A percentile compares a stretch with the other conserved stretches of the same genome.
phyloP scores from a whole-genome alignment of 2,329 filamentous ascomycete genomes.

The Aplosporella prunicola region DNA sequence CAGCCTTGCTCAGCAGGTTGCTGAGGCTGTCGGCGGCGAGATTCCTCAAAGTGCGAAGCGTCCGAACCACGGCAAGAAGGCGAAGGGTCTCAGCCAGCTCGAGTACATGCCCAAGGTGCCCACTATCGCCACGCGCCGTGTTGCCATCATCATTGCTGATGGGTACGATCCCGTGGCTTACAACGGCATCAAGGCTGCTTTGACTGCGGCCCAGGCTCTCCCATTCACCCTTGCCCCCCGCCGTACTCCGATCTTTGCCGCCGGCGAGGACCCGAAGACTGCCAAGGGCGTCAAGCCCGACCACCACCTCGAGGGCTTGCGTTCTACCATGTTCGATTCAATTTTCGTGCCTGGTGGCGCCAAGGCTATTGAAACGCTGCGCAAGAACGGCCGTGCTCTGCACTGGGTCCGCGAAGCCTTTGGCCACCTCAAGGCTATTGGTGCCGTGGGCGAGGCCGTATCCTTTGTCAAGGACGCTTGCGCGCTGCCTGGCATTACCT shows the following conservation, averaged over 20 bases:
- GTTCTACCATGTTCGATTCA: slow-evolving; percentile 73
- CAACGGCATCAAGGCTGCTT: slow-evolving; percentile 52
- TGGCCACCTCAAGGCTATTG: slow-evolving; percentile 71
- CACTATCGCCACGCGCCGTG: slow-evolving; percentile 59
- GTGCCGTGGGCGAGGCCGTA: slow-evolving; percentile 63
- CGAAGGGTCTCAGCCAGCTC: slow-evolving; percentile 59
- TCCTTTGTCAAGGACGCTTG: slow-evolving; percentile 47
- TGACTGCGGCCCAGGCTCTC: slow-evolving; percentile 54
- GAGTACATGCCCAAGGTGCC: slow-evolving; percentile 55
- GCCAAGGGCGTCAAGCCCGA: slow-evolving; percentile 54
- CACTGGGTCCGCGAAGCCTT: slow-evolving; percentile 76
- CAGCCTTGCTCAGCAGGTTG: slow-evolving; percentile 57
- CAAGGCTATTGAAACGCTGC: slow-evolving; percentile 52
- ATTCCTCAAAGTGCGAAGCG: slow-evolving; percentile 44
- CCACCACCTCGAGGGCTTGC: slow-evolving; percentile 71
- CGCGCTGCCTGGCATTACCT: slow-evolving; percentile 38
- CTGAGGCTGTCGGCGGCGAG: slow-evolving; percentile 58
- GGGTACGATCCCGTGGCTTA: slow-evolving; percentile 63
- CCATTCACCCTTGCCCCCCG: slow-evolving; percentile 64
- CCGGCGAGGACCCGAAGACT: slow-evolving; percentile 44
- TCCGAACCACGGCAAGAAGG: slow-evolving; percentile 56
- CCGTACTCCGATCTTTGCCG: slow-evolving; percentile 56
- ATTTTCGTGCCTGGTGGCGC: slow-evolving; percentile 66
- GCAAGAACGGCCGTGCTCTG: slow-evolving; percentile 60
- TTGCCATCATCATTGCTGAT: slow-evolving; percentile 69